Evolutionary conservation across 2,329 filamentous ascomycete species (phyloP).

Genomic region (Capronia americana): DNA sequence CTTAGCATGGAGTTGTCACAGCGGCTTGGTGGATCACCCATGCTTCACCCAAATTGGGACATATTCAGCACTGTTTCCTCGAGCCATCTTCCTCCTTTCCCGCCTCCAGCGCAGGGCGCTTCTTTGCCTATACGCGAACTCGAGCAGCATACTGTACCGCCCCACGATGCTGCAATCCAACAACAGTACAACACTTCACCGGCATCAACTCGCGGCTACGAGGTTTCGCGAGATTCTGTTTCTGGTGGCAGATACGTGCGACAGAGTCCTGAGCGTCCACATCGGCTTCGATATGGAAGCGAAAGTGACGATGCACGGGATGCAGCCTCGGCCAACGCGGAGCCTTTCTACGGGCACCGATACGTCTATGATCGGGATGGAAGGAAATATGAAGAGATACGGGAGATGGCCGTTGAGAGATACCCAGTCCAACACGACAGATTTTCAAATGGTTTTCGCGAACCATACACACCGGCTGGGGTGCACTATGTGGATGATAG

Average conservation of each 20-base stretch:
- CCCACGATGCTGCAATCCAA: neutral
- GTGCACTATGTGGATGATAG: constrained; percentile 4
- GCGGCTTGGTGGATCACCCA: neutral
- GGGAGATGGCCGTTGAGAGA: constrained; percentile 1
- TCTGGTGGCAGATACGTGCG: constrained; percentile 11
- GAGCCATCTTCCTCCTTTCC: neutral
- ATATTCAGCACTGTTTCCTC: neutral
- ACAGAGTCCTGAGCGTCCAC: constrained; percentile 7
- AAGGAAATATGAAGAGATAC: constrained; percentile 16
- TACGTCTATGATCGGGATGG: constrained; percentile 18
- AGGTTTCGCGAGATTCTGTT: neutral
- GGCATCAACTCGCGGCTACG: neutral
- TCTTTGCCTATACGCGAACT: constrained; percentile 16
- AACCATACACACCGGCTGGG: neutral
- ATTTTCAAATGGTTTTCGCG: neutral
- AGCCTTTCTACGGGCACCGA: constrained; percentile 10
- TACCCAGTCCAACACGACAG: neutral
- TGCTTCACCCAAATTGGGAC: neutral
- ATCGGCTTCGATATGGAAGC: constrained; percentile 8
- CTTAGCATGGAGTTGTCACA: neutral
- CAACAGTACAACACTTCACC: neutral
- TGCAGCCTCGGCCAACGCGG: neutral
- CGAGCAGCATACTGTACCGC: neutral
- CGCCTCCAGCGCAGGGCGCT: constrained; percentile 3
- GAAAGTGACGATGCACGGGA: neutral